These are phyloP conservation scores for Volutella citrinella DNA, from an alignment of 2,329 filamentous ascomycete species.

Conservation along the genomic window DNA sequence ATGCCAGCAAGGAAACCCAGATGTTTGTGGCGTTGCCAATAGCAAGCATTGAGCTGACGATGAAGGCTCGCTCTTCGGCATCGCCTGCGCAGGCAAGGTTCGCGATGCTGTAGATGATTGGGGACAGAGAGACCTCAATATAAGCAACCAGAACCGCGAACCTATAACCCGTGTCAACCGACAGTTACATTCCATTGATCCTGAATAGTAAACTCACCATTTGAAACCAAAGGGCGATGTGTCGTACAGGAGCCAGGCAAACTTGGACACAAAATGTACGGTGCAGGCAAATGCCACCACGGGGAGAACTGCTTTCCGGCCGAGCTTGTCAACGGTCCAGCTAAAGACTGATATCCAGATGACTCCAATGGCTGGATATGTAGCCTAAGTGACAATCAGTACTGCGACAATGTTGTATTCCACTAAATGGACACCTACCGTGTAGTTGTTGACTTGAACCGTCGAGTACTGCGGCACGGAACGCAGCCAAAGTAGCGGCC, in stretches of 20 bases:
- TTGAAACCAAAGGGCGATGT: constrained; percentile 1
- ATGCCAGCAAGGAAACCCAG: constrained; percentile 32
- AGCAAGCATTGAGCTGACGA: constrained; percentile 33
- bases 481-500: constrained; percentile 5
- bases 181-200: too few species aligned
- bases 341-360: constrained; percentile 1
- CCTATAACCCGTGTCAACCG: not conserved
- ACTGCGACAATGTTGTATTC: not conserved
- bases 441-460: constrained; percentile 4
- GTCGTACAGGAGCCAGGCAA: constrained; percentile 5
- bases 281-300: constrained; percentile 1
- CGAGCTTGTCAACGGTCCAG: constrained; percentile 3
- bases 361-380: constrained; percentile 1
- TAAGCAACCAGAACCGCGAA: constrained; percentile 1
- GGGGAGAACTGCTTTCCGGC: constrained; percentile 1
- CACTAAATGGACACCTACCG: not conserved
- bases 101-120: constrained; percentile 5
- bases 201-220: constrained; percentile 1
- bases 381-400: too few species aligned
- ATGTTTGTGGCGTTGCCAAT: constrained; percentile 35
- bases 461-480: constrained; percentile 1
- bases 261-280: constrained; percentile 3
- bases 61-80: constrained; percentile 4
- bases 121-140: constrained; percentile 4
- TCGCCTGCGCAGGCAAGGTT: constrained; percentile 3